Conservation (phyloP, 345 rosid genomes). For the Erucastrum elatum region DNA sequence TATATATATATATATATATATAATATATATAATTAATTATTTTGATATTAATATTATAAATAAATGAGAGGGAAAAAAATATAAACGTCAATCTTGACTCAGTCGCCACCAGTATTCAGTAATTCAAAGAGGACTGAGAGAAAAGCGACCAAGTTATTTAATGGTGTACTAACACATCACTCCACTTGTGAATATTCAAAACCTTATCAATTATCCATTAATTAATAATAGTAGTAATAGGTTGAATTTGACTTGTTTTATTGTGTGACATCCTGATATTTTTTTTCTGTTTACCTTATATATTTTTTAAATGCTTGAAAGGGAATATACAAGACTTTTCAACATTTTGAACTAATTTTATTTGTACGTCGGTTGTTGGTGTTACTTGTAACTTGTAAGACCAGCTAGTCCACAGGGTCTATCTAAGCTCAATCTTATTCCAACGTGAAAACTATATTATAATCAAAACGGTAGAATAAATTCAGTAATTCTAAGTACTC, state of each 20-base stretch:
- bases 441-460: not conserved
- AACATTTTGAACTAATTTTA: not conserved
- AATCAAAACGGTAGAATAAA: not conserved
- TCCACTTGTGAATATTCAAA: constrained; percentile 25
- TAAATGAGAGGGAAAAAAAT: not conserved
- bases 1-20: too few relatives aligned
- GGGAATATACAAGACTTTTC: constrained; percentile 3
- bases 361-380: not conserved
- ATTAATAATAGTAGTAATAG: not conserved
- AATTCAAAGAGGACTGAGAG: not conserved
- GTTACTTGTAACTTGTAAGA: constrained; percentile 3
- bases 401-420: not conserved
- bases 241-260: constrained; percentile 24
- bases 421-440: not conserved
- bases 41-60: not conserved
- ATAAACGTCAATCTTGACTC: constrained; percentile 35
- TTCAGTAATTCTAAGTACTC: not conserved
- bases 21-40: not conserved
- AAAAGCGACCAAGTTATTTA: not conserved
- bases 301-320: not conserved
- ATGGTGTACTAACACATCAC: constrained; percentile 10
- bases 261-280: not conserved
- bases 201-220: constrained; percentile 5
- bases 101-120: constrained; percentile 10
- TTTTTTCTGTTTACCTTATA: not conserved